Evolutionary conservation across 2,329 filamentous ascomycete genomes (phyloP).

Genomic region (Clarireedia hainanense): DNA sequence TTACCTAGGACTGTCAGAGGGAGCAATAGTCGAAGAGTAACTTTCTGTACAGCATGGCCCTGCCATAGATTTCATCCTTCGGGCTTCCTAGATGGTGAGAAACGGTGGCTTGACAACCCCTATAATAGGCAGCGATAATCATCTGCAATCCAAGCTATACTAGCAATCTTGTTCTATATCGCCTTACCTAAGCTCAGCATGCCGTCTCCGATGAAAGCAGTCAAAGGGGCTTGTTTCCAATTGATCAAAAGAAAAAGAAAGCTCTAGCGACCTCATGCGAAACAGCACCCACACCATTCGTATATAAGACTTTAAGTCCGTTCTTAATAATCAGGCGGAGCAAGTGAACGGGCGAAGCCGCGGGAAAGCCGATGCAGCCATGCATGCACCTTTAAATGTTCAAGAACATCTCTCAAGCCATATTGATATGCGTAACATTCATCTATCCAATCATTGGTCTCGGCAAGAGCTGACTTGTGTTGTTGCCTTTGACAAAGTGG

Average conservation of each 20-base stretch:
- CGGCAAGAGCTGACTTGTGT: neutral
- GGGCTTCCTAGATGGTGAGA: too few relatives aligned
- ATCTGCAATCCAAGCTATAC: too few relatives aligned
- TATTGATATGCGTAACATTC: neutral
- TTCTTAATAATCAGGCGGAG: neutral
- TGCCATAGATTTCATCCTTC: too few relatives aligned
- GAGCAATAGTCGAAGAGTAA: neutral
- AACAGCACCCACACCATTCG: neutral
- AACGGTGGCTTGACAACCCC: too few relatives aligned
- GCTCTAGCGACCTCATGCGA: neutral
- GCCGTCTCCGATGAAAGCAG: too few relatives aligned
- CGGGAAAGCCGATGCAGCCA: conserved; percentile 3
- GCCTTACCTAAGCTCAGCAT: too few relatives aligned
- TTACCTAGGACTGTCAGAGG: neutral
- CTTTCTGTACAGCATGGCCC: too few relatives aligned
- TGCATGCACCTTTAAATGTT: conserved; percentile 1
- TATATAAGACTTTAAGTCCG: neutral
- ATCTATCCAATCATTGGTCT: neutral
- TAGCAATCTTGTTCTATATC: too few relatives aligned
- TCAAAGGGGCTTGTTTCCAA: too few relatives aligned
- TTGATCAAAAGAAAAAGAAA: too few relatives aligned
- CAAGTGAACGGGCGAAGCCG: neutral
- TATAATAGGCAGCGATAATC: too few relatives aligned
- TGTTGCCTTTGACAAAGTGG: neutral
- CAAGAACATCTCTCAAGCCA: neutral